Evolutionary conservation across 345 rosid species (phyloP), one percentile per base, ranked within the genome.

Genomic region (Salix udensis): DNA sequence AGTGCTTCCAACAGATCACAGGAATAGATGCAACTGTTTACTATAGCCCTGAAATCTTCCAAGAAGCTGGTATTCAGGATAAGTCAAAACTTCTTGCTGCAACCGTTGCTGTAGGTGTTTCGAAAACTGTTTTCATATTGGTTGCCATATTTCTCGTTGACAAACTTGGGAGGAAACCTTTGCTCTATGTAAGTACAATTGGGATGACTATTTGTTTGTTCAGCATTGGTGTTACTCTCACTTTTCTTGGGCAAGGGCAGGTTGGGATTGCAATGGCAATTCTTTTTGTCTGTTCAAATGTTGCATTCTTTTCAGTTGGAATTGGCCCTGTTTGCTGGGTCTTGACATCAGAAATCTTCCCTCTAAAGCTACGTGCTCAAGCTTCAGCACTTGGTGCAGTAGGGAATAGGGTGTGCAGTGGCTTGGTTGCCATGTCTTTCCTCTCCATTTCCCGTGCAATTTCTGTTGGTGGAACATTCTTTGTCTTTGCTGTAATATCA

Each of bases 301-400:
- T 92, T 5, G 97, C 90, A 21, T 91, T 92, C 89, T 92, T 92
- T 78, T 92, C 96, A 0, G 83, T 92, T 37, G 97, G 97, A 30
- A 86, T 92, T 34, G 96, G 97, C 19, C 96, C 97, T 30, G 79
- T 91, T 53, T 91, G 94, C 77, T 88, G 97, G 96, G 96, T 92
- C 55, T 55, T 92, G 84, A 89, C 97, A 30, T 83, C 97, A 0
- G 97, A 92, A 82, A 92, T 92, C 46, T 92, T 86, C 78, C 97
- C 97, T 30, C 60, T 91, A 70, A 86, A 87, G 87, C 73, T 91
- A 76, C 87, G 97, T 16, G 97, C 96, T 44, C 97, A 92, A 76
- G 96, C 97, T 5, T 83, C 89, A 0, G 97, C 96, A 0, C 88
- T 92, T 26, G 97, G 97, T 2, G 90, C 92, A 0, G 92, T 91